Conservation (phyloP, 78 protist genomes). For the Dictyostelium intermedium region DNA sequence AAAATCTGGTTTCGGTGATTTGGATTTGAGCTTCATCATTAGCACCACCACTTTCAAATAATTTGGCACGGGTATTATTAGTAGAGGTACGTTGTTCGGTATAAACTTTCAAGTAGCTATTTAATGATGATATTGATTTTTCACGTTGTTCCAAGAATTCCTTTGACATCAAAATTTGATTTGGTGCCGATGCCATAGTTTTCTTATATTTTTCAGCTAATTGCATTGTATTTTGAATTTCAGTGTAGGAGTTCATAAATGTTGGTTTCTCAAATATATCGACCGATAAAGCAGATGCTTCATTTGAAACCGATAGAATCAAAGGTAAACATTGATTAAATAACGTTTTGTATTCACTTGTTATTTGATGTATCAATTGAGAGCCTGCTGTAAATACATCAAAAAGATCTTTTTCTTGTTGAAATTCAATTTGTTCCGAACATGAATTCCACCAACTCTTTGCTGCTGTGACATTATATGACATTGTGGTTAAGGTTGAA, state of each 20-base stretch:
- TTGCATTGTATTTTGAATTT: constrained; percentile 27
- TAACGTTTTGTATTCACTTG: constrained; percentile 58
- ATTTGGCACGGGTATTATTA: constrained; percentile 62
- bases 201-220: constrained; percentile 31
- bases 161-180: neutral
- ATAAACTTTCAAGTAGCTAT: constrained; percentile 28
- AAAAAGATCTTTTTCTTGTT: constrained; percentile 55
- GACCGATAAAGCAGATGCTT: constrained; percentile 52
- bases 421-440: constrained; percentile 57
- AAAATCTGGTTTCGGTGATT: constrained; percentile 51
- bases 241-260: neutral
- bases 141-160: constrained; percentile 41
- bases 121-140: neutral
- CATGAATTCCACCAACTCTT: constrained; percentile 77
- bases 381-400: constrained; percentile 65
- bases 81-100: constrained; percentile 54
- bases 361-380: constrained; percentile 55
- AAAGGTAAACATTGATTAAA: constrained; percentile 63
- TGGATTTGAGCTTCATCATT: constrained; percentile 45
- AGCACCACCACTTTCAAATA: constrained; percentile 48
- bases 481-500: constrained; percentile 44
- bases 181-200: neutral
- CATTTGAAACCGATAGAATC: constrained; percentile 29
- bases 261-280: constrained; percentile 59
- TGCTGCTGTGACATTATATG: constrained; percentile 67